Evolutionary conservation across 2,329 filamentous ascomycete species (phyloP).

Genomic region (Aureobasidium pullulans): DNA sequence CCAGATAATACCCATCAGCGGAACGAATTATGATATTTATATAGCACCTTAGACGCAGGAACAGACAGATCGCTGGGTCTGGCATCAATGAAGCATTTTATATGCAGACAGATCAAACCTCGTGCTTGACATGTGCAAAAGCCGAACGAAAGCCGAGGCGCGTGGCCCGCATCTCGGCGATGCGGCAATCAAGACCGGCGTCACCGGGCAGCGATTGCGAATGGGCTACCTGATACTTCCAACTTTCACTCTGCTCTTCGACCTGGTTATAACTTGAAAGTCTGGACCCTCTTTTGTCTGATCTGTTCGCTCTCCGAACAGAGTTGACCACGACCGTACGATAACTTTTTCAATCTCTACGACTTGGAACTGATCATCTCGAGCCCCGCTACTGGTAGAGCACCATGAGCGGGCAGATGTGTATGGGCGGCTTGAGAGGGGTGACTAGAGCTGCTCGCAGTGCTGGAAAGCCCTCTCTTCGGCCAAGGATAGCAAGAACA

Average conservation of each 20-base stretch:
- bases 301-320: not conserved
- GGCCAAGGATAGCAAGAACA: not conserved
- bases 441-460: not conserved
- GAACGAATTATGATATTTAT: constrained; percentile 10
- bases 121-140: not conserved
- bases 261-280: not conserved
- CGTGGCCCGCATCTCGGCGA: not conserved
- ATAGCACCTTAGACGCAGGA: not conserved
- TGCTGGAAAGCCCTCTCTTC: not conserved
- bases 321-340: not conserved
- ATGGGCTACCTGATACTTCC: not conserved
- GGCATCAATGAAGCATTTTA: not conserved
- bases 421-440: not conserved
- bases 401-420: constrained; percentile 7
- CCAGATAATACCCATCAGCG: not conserved
- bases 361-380: not conserved
- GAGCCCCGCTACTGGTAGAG: not conserved
- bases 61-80: not conserved
- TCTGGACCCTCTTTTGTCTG: not conserved
- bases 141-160: constrained; percentile 10
- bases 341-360: not conserved
- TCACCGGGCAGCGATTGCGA: not conserved
- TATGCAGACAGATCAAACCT: not conserved
- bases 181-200: not conserved
- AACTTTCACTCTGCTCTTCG: not conserved